These are phyloP conservation scores for Penicillium sp. DNA, from an alignment of 2,329 filamentous ascomycete species.

Conservation along the genomic window DNA sequence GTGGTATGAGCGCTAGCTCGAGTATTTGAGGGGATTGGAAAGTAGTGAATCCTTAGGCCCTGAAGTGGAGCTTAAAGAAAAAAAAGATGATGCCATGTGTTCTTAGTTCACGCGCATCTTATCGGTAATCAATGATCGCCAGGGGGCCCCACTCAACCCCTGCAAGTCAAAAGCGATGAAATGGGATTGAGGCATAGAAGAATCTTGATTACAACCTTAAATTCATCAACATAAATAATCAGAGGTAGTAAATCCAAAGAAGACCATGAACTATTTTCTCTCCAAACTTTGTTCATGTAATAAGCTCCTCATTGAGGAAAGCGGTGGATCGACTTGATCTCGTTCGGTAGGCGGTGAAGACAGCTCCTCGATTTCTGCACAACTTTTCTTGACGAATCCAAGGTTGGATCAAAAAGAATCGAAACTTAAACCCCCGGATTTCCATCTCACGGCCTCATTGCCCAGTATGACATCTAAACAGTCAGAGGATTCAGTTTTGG, in stretches of 20 bases:
- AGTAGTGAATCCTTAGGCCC: background rate
- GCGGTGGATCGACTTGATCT: constrained; percentile 6
- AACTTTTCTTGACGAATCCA: background rate
- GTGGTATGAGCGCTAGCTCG: background rate
- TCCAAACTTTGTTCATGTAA: background rate
- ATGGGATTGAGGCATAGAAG: background rate
- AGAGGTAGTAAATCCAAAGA: background rate
- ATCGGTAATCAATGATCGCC: constrained; percentile 22
- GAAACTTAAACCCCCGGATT: background rate
- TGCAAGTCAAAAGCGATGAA: constrained; percentile 13
- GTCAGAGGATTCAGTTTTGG: constrained; percentile 13
- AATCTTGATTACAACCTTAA: background rate
- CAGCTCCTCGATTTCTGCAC: constrained; percentile 4
- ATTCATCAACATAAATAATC: background rate
- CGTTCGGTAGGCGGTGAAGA: constrained; percentile 10
- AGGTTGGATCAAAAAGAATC: background rate
- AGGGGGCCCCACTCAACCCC: constrained; percentile 14
- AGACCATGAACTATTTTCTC: background rate
- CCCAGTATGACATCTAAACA: constrained; percentile 16
- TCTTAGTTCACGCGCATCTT: constrained; percentile 27
- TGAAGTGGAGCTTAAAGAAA: constrained; percentile 5
- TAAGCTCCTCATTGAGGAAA: constrained; percentile 1
- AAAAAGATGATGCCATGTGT: constrained; percentile 40
- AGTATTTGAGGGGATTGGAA: background rate
- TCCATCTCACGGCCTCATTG: background rate